Conservation (phyloP, 345 rosid species). For the Eucalyptus grandis region DNA sequence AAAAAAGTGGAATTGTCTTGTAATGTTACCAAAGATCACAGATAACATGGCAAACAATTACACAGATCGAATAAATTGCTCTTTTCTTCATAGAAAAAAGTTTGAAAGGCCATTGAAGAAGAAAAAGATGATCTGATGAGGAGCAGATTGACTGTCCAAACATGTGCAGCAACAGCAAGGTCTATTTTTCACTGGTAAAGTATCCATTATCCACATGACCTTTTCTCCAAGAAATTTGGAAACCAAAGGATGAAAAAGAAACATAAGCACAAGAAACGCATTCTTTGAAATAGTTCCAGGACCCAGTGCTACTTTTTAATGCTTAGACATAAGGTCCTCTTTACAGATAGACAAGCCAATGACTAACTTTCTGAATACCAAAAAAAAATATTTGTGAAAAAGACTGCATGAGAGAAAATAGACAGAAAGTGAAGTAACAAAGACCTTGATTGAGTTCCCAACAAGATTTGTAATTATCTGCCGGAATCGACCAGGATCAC, state of each 20-base stretch:
- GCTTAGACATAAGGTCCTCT: not conserved
- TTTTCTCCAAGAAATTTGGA: not conserved
- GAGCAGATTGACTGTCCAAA: not conserved
- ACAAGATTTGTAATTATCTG: constrained; percentile 93
- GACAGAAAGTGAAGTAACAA: not conserved
- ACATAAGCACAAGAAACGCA: not conserved
- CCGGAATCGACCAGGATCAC: constrained; percentile 79
- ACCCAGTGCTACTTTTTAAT: not conserved
- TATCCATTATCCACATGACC: not conserved
- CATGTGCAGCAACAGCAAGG: not conserved
- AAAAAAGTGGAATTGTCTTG: not conserved
- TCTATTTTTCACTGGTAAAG: not conserved
- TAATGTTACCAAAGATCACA: not conserved
- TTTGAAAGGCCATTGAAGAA: not conserved
- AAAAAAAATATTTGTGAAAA: not conserved
- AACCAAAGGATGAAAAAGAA: not conserved
- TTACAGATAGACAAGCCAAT: not conserved
- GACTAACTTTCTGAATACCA: not conserved
- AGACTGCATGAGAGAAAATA: not conserved
- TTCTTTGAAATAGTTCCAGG: not conserved
- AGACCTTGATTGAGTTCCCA: constrained; percentile 90
- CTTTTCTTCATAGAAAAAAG: not conserved
- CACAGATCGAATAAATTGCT: not conserved
- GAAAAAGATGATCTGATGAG: not conserved
- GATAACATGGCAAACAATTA: not conserved